A percentile compares a stretch with the other conserved stretches of the same genome.
Conservation (phyloP, 164 flowering plant species). For the Nelumbo lutea region DNA sequence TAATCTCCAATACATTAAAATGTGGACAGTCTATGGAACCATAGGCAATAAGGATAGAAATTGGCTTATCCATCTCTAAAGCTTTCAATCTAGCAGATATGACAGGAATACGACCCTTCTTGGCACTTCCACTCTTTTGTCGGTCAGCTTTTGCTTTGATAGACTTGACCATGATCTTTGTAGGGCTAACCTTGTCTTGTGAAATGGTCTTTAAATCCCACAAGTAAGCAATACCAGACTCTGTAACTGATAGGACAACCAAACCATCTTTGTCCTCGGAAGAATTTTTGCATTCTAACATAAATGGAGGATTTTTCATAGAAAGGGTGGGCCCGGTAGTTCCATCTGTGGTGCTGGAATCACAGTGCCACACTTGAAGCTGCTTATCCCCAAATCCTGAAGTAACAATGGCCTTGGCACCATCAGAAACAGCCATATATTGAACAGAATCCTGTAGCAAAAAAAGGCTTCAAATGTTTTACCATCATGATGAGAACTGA, state of each 20-base stretch:
- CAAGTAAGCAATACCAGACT: slow-evolving; percentile 27
- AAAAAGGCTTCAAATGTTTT: neutral
- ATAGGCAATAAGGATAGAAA: slow-evolving; percentile 23
- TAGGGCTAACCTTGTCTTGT: slow-evolving; percentile 23
- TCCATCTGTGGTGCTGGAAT: slow-evolving; percentile 13
- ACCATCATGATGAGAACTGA: neutral
- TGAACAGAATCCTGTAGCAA: slow-evolving; percentile 19
- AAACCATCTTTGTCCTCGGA: slow-evolving; percentile 18
- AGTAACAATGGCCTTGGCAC: slow-evolving; percentile 27
- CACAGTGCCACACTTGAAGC: slow-evolving; percentile 35
- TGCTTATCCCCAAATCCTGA: slow-evolving; percentile 27
- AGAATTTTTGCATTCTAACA: slow-evolving; percentile 25
- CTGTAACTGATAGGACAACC: slow-evolving; percentile 30
- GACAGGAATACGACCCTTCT: slow-evolving; percentile 24
- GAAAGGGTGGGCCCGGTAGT: slow-evolving; percentile 24
- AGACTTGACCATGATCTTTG: slow-evolving; percentile 27
- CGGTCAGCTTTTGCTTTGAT: slow-evolving; percentile 1
- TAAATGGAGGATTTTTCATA: slow-evolving; percentile 30
- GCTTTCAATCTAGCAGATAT: slow-evolving; percentile 30
- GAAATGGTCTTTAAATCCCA: slow-evolving; percentile 30
- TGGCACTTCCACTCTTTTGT: slow-evolving; percentile 19
- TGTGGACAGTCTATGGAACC: slow-evolving; percentile 29
- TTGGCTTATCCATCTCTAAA: slow-evolving; percentile 12
- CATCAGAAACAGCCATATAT: slow-evolving; percentile 24
- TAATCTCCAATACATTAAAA: slow-evolving; percentile 23